Conservation (phyloP, 202 grass and related monocot genomes). For the Schoenoplectus triqueter region DNA sequence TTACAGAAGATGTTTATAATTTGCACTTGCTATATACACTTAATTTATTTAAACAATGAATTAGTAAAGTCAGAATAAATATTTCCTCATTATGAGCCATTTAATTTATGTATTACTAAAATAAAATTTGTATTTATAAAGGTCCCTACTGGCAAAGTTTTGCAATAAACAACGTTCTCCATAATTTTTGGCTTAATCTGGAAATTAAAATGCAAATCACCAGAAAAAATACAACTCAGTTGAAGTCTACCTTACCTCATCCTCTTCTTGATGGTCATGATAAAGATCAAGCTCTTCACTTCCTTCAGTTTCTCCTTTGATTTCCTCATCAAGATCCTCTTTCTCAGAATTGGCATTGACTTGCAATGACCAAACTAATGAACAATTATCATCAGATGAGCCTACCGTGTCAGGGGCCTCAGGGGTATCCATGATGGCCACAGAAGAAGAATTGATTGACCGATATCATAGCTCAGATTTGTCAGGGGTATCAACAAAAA, state of each 20-base stretch:
- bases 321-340: slow-evolving; percentile 35
- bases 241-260: slow-evolving; percentile 35
- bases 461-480: background rate
- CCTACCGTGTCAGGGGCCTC: slow-evolving; percentile 16
- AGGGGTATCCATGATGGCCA: background rate
- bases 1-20: background rate
- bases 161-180: background rate
- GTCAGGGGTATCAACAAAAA: slow-evolving; percentile 22
- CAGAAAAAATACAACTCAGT: background rate
- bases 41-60: background rate
- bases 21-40: background rate
- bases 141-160: background rate
- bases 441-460: background rate
- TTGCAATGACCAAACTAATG: slow-evolving; percentile 36
- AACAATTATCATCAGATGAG: slow-evolving; percentile 56
- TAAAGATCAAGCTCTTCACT: slow-evolving; percentile 35
- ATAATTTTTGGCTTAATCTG: too few species aligned
- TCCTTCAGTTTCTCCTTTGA: slow-evolving; percentile 28
- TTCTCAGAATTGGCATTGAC: slow-evolving; percentile 60
- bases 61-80: background rate
- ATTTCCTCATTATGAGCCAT: background rate
- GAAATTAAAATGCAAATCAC: background rate
- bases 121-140: background rate
- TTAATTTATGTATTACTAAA: background rate
- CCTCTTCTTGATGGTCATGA: slow-evolving; percentile 41